Evolutionary conservation across 176 grass and related monocot genomes (phyloP), one percentile per base, ranked within the genome.

Genomic region (Pontederia paniculata): DNA sequence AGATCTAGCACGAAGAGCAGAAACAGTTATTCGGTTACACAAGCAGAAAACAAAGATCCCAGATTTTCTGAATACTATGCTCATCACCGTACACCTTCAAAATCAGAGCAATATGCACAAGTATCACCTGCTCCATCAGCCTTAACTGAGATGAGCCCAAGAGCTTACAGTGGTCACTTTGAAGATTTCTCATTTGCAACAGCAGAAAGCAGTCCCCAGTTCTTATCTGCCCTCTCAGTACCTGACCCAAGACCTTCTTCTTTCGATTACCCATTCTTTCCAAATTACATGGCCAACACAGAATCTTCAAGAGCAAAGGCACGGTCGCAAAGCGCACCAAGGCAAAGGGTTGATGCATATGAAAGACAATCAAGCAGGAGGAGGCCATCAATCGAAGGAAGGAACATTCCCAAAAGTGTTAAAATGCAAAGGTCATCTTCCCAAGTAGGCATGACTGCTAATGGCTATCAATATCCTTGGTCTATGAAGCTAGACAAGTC

Each of bases 371-470:
- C 76, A 3, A 83, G 90, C 70, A 73, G 59, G 37, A 68, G 82
- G 18, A 80, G 85, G 55, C 54, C 18, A 48, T 74, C 50, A 4
- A 55, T 75, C 15, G 81, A 73, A 63, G 73, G 73, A 62, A 66
- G 80, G 57, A 65, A 72, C 71, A 60, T 79, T 71, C 76, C 66
- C 2, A 70, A 54, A 71, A 76, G 45, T 37, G 74, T 73, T 21
- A 86, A 80, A 70, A 96, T 89, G 90, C 82, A 84, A 65, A 79
- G 90, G 15, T 89, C 85, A 48, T 78, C 90, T 12, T 89, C 90
- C 55, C 86, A 85, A 68, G 62, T 85, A 23, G 71, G 77, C 45
- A 54, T 70, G 50, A 62, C 68, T 22, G 31, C 66, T 25, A 67
- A 80, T 64, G 69, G 80, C 14, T 74, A 70, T 3, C 75, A 65